Evolutionary conservation across 495 filamentous ascomycete genomes (phyloP), one percentile per base, ranked within the genome.

Genomic region (Clavariopsis aquatica): DNA sequence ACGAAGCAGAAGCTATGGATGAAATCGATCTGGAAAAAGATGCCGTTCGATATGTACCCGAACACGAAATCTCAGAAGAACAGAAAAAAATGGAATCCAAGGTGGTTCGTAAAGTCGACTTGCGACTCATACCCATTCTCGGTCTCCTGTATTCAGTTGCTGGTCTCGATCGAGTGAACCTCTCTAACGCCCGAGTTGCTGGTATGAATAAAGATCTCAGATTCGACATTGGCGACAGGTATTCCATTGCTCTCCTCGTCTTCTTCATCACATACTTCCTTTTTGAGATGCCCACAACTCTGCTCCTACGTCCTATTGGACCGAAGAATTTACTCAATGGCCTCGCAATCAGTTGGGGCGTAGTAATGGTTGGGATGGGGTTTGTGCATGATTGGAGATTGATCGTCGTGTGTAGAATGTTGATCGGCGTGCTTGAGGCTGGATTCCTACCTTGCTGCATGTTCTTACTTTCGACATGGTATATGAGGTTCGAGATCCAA

Each of bases 201-300:
- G 68, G 68, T 10, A 71, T 71, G 65, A 53, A 63, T 27, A 43
- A 60, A 17, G 68, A 68, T 38, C 65, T 71, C 9, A 52, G 28
- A 19, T 57, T 71, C 49, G 43, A 66, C 59, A 52, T 67, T 41
- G 68, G 68, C 24, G 26, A 66, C 26, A 45, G 64, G 5, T 70
- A 70, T 41, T 58, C 64, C 2, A 67, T 63, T 49, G 58, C 64
- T 1, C 46, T 70, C 1, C 46, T 66, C 1, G 64, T 70, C 31
- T 70, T 70, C 67, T 70, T 70, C 52, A 49, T 70, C 23, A 59
- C 57, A 9, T 70, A 70, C 29, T 66, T 70, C 24, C 53, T 70
- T 1, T 70, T 70, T 46, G 68, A 70, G 47, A 29, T 70, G 2
- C 67, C 62, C 3, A 49, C 63, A 15, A 67, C 47, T 9, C 49